Conservation (phyloP, 2,329 filamentous ascomycete species). For the Aspergillus vadensis region DNA sequence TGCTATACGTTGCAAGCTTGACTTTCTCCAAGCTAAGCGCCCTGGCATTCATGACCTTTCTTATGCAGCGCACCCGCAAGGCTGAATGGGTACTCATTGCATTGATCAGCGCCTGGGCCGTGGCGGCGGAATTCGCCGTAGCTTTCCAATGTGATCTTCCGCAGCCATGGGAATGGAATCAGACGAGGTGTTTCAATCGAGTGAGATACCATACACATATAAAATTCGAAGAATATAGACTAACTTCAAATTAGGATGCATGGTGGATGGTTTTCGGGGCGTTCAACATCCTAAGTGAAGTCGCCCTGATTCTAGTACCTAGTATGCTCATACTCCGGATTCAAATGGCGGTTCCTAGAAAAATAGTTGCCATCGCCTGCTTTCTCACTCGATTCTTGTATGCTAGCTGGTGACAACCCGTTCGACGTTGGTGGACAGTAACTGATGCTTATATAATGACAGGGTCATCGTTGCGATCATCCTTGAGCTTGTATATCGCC, state of each 20-base stretch:
- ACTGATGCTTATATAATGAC: not conserved
- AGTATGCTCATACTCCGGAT: not conserved
- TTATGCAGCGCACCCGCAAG: constrained; percentile 5
- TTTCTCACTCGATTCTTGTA: constrained; percentile 1
- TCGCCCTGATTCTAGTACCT: not conserved
- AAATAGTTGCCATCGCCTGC: not conserved
- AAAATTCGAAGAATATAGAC: not conserved
- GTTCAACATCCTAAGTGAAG: not conserved
- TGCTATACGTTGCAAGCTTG: not conserved
- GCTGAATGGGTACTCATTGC: not conserved
- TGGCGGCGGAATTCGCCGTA: not conserved
- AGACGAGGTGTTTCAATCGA: not conserved
- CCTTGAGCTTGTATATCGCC: not conserved
- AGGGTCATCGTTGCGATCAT: not conserved
- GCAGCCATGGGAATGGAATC: not conserved
- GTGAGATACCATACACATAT: not conserved
- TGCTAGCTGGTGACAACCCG: not conserved
- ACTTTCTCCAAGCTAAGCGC: constrained; percentile 3
- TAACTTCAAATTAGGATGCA: not conserved
- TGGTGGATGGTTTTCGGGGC: constrained; percentile 1
- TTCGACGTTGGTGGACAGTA: not conserved
- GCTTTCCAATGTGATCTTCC: constrained; percentile 1
- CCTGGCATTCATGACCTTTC: constrained; percentile 1
- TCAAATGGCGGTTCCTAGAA: not conserved
- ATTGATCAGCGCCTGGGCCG: not conserved